Evolutionary conservation across 441 rosid species (phyloP).

Genomic region (Adansonia grandidieri): DNA sequence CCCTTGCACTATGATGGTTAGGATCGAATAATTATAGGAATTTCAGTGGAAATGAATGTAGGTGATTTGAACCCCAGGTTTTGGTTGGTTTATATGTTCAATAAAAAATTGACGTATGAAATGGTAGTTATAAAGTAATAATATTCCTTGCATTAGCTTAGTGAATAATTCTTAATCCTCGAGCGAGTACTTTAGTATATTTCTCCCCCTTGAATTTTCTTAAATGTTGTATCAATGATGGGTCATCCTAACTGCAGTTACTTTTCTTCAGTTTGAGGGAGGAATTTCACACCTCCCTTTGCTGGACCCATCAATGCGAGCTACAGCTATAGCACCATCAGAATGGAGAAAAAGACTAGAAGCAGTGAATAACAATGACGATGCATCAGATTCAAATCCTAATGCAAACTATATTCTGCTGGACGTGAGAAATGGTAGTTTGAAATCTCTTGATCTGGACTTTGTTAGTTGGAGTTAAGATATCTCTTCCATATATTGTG

Average conservation of each 20-base stretch:
- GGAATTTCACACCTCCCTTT: slow-evolving; percentile 82
- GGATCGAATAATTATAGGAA: background rate
- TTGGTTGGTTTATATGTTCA: background rate
- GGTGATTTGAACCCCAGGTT: background rate
- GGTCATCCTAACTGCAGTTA: slow-evolving; percentile 12
- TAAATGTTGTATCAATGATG: slow-evolving; percentile 14
- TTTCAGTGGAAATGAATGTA: background rate
- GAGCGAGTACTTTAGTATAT: background rate
- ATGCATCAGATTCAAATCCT: slow-evolving; percentile 40
- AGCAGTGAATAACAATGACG: slow-evolving; percentile 37
- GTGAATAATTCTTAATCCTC: slow-evolving; percentile 6
- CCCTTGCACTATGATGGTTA: background rate
- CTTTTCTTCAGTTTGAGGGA: slow-evolving; percentile 67
- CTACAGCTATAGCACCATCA: slow-evolving; percentile 72
- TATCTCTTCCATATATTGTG: background rate
- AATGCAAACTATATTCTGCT: slow-evolving; percentile 52
- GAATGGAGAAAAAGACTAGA: slow-evolving; percentile 79
- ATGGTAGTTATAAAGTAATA: background rate
- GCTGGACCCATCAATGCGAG: slow-evolving; percentile 72
- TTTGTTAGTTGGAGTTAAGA: slow-evolving; percentile 8
- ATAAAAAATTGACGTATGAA: background rate
- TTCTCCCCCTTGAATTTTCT: background rate
- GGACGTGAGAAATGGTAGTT: slow-evolving; percentile 87
- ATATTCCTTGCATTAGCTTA: background rate
- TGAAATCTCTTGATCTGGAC: slow-evolving; percentile 20